A percentile compares a stretch with the other conserved stretches of the same genome.
phyloP scores from a whole-genome alignment of 306 rosid genomes.

The Citrullus colocynthis region DNA sequence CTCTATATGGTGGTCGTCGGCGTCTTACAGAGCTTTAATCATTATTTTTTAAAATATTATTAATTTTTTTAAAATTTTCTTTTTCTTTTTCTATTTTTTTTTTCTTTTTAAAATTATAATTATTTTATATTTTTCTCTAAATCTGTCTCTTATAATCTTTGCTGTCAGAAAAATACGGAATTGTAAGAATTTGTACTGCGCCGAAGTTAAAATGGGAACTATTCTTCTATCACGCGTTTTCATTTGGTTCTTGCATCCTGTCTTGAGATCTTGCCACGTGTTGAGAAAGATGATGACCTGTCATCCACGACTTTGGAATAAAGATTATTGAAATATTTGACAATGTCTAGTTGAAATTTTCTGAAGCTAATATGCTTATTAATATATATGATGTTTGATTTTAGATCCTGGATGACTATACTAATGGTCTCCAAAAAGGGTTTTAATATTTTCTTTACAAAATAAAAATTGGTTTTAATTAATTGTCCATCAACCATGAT shows the following conservation, averaged over 20 bases:
- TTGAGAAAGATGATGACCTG: not conserved
- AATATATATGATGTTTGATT: not conserved
- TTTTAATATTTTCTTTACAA: no score
- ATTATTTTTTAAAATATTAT: not conserved
- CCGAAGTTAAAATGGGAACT: not conserved
- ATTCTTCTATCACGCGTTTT: not conserved
- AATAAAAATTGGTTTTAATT: no score
- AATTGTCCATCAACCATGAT: no score
- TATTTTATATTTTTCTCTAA: not conserved
- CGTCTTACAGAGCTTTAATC: conserved; percentile 31
- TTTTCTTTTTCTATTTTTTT: not conserved
- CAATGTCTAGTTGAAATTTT: not conserved
- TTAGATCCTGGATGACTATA: not conserved
- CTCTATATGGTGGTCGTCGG: conserved; percentile 81
- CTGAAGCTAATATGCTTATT: not conserved
- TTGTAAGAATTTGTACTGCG: conserved; percentile 7
- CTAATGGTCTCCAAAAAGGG: no score
- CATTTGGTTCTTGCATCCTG: not conserved
- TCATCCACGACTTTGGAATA: not conserved
- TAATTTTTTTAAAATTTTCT: not conserved
- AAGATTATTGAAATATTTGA: not conserved
- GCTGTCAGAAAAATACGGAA: conserved; percentile 12
- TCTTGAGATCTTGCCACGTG: not conserved
- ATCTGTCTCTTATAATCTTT: conserved; percentile 6
- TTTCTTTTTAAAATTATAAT: no score